Percentiles rank a stretch among this genome's conserved stretches.
phyloP scores from a whole-genome alignment of 1,284 basidiomycete species.

The Ganoderma multipileum region DNA sequence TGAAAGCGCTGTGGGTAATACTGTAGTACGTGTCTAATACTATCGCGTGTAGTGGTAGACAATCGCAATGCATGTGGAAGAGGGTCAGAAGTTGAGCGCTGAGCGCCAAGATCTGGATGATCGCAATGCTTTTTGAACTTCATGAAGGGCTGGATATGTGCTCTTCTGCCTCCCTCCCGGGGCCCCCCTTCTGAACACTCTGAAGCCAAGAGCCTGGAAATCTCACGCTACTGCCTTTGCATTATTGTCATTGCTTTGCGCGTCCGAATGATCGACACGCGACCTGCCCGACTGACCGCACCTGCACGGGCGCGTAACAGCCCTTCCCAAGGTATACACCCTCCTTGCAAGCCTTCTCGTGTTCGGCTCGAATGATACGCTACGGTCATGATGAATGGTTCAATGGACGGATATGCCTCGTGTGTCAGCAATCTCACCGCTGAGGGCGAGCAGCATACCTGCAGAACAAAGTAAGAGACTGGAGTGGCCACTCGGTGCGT shows the following conservation, averaged over 20 bases:
- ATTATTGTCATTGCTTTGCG: not conserved
- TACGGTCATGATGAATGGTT: not conserved
- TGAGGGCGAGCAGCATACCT: constrained; percentile 33
- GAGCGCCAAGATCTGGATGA: constrained; percentile 23
- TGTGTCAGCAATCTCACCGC: constrained; percentile 9
- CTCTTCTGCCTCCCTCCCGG: constrained; percentile 18
- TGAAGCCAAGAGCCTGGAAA: not conserved
- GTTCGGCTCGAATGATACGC: not conserved
- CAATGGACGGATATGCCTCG: not conserved
- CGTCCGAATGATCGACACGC: constrained; percentile 24
- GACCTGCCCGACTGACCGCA: constrained; percentile 25
- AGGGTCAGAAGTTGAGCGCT: constrained; percentile 17
- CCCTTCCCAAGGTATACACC: constrained; percentile 17
- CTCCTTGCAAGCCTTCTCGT: not conserved
- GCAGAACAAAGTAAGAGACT: constrained; percentile 17
- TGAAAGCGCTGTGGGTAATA: not conserved
- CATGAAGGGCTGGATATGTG: constrained; percentile 10
- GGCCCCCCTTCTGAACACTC: not conserved
- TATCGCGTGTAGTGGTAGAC: not conserved
- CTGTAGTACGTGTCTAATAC: not conserved
- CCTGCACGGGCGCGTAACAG: constrained; percentile 20
- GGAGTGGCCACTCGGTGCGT: constrained; percentile 28
- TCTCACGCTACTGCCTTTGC: not conserved
- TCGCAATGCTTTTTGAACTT: constrained; percentile 22
- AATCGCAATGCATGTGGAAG: constrained; percentile 1